Base-by-base conservation (phyloP, 2,329 filamentous ascomycete genomes). In the Diaporthe vaccinii region DNA sequence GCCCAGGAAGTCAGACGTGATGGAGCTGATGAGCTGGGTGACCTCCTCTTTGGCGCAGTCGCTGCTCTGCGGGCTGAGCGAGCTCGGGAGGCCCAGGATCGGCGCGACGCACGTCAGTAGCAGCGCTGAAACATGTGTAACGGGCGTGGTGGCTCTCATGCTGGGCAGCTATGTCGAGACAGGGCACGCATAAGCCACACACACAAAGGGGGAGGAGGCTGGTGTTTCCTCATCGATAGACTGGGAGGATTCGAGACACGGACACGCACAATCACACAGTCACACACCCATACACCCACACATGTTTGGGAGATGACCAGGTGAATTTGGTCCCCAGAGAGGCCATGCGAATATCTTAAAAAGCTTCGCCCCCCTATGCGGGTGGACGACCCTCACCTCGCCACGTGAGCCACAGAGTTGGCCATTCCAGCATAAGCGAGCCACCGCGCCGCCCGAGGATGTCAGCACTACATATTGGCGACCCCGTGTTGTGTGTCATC, bases 1-100 rank as follows among this genome's bases (percentile, higher is more conserved):
- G 46, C 34, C 46, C 46, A 53, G 20, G 15, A 68, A 68, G 65
- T 68, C 65, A 34, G 65, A 53, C 8, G 65, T 68, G 46, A 68
- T 68, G 22, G 65, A 68, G 46, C 46, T 59, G 36, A 82, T 71
- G 22, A 75, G 53, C 7, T 71, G 65, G 34, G 79, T 68, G 49
- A 81, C 73, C 22, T 76, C 59, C 14, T 76, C 73, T 72, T 74
- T 79, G 75, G 78, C 70, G 51, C 15, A 10, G 65, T 53, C 65
- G 34, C 65, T 20, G 22, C 4, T 3, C 22, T 53, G 46, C 46
- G 31, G 46, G 44, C 44, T 12, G 36, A 39, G 62, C 44, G 5
- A 6, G 44, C 28, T 36, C 31, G 62, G 62, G 22, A 39, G 65
- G 31, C 65, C 31, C 36, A 53, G 34, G 65, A 55, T 51, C 65